Conservation (phyloP, 2,329 filamentous ascomycete genomes). For the Colletotrichum sp. region DNA sequence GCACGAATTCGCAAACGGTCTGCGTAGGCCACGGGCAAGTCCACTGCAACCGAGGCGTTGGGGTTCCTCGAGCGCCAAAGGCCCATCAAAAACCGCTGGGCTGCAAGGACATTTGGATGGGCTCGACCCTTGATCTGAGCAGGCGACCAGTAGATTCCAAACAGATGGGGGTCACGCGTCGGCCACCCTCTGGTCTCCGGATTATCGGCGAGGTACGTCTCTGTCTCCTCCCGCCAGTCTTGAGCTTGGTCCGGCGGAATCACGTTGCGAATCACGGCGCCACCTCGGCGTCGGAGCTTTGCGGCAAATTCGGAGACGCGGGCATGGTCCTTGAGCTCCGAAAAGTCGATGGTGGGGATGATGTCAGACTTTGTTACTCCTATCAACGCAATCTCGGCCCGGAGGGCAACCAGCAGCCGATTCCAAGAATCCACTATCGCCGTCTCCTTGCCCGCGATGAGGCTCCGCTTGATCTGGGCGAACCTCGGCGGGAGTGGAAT, state of each 20-base stretch:
- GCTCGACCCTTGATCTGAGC: slow-evolving; percentile 72
- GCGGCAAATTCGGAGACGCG: slow-evolving; percentile 56
- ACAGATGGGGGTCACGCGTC: slow-evolving; percentile 34
- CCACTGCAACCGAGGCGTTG: slow-evolving; percentile 62
- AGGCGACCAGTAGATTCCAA: slow-evolving; percentile 64
- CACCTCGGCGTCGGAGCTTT: slow-evolving; percentile 42
- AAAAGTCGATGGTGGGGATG: slow-evolving; percentile 62
- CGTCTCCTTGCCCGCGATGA: slow-evolving; percentile 60
- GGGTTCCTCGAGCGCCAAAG: slow-evolving; percentile 68
- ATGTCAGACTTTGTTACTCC: slow-evolving; percentile 54
- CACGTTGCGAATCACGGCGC: slow-evolving; percentile 68
- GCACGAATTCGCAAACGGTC: slow-evolving; percentile 73
- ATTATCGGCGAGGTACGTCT: slow-evolving; percentile 56
- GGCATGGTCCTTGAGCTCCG: slow-evolving; percentile 51
- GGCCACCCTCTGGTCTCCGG: slow-evolving; percentile 35
- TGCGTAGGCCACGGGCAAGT: slow-evolving; percentile 70
- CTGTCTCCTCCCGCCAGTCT: slow-evolving; percentile 55
- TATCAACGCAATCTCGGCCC: slow-evolving; percentile 57
- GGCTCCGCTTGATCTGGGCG: slow-evolving; percentile 58
- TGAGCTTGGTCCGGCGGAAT: slow-evolving; percentile 62
- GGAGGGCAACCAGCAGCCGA: slow-evolving; percentile 56
- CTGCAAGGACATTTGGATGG: slow-evolving; percentile 66
- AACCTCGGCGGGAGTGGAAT: slow-evolving; percentile 64
- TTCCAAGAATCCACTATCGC: slow-evolving; percentile 61
- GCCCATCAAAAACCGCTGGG: slow-evolving; percentile 71